Base-by-base conservation (phyloP, 805 yeast genomes). In the Candida easanensis region DNA sequence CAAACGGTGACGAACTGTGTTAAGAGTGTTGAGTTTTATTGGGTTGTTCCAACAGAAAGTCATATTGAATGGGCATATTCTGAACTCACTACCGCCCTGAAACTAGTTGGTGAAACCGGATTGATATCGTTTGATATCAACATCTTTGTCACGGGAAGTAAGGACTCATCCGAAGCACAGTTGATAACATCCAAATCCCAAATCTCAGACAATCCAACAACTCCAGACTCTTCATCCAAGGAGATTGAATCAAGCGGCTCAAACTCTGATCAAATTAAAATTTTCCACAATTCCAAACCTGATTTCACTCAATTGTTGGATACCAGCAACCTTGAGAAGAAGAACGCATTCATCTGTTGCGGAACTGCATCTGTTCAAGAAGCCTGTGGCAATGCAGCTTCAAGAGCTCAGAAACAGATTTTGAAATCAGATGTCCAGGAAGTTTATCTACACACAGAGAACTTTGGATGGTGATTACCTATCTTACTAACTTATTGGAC, bases 391-490 rank as follows among this genome's bases (percentile, higher is more conserved):
- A 62, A 62, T 33, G 61, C 63, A 0, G 71, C 67, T 7, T 70
- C 80, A 1, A 18, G 56, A 1, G 42, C 73, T 11, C 82, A 77
- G 50, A 62, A 54, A 17, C 61, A 59, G 32, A 58, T 66, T 3
- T 44, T 52, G 20, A 8, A 6, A 26, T 26, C 26, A 26, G 28
- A 53, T 2, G 57, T 72, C 13, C 70, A 68, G 35, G 81, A 77
- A 52, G 60, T 76, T 13, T 74, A 66, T 42, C 54, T 77, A 23
- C 80, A 76, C 47, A 71, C 80, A 0, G 82, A 77, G 52, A 60
- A 71, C 27, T 77, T 73, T 53, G 76, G 77, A 1, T 76, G 68
- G 65, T 68, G 23, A 49, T 13, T 13, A 18, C 26, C 11, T 23
- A 23, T 23, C 11, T 23, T 9, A 9, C 8, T 23, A 23, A 23